Evolutionary conservation across 2,329 filamentous ascomycete species (phyloP).

Genomic region (Trichoderma sp.): DNA sequence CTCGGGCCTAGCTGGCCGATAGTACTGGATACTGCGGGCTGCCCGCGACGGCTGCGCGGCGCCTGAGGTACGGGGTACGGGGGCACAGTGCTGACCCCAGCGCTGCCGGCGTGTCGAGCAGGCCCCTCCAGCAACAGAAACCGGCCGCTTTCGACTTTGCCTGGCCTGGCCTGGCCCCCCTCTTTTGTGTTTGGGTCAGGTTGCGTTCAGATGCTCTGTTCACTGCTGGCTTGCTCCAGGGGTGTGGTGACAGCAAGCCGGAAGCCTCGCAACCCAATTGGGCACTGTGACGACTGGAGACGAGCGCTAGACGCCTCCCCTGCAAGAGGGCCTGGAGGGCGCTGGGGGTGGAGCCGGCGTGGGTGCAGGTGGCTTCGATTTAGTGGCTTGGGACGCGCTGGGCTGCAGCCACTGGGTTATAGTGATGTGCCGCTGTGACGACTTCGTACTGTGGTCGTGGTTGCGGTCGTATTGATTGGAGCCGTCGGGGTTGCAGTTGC

Average conservation of each 20-base stretch:
- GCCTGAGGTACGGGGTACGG: constrained; percentile 11
- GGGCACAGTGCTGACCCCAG: too few relatives aligned
- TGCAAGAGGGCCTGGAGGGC: constrained; percentile 13
- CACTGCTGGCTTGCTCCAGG: neutral
- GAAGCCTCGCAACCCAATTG: neutral
- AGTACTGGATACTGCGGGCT: neutral
- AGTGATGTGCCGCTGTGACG: neutral
- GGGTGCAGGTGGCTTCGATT: too few relatives aligned
- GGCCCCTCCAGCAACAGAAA: neutral
- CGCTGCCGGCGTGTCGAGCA: neutral
- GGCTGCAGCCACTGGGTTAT: neutral
- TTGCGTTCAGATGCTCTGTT: neutral
- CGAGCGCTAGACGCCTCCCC: neutral
- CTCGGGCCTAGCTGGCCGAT: constrained; percentile 6
- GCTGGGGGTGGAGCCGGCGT: constrained; percentile 12
- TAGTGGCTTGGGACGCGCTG: constrained; percentile 19
- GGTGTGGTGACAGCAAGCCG: neutral
- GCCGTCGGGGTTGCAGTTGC: constrained; percentile 23
- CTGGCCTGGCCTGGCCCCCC: neutral
- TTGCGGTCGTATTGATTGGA: too few relatives aligned
- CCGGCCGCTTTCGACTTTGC: neutral
- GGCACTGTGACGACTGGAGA: neutral
- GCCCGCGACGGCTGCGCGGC: neutral
- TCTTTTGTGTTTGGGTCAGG: neutral
- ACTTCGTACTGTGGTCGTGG: too few relatives aligned